These are phyloP conservation scores for Castanospermum australe DNA, from an alignment of 306 rosid genomes.

Conservation along the genomic window DNA sequence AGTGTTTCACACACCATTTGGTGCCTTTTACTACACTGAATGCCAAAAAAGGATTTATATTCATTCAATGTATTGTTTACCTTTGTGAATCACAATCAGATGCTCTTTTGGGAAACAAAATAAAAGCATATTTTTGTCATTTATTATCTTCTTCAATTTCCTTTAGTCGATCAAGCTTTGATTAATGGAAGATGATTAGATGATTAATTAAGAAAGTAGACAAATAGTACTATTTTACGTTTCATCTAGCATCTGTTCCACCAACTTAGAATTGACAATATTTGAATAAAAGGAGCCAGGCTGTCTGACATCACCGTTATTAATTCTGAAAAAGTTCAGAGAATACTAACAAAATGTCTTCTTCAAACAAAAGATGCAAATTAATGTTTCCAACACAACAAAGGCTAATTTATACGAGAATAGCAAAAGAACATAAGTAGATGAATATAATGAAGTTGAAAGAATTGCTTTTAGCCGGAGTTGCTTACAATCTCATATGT, in stretches of 20 bases:
- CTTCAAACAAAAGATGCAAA: neutral
- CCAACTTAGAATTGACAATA: neutral
- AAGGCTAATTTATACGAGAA: conserved; percentile 13
- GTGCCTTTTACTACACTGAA: no score
- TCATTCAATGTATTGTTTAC: no score
- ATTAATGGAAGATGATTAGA: no score
- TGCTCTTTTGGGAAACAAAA: no score
- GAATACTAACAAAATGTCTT: neutral
- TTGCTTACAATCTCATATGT: conserved; percentile 71
- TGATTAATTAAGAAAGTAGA: neutral
- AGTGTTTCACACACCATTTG: no score
- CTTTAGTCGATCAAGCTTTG: neutral
- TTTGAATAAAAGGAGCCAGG: neutral
- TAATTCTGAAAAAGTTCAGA: neutral
- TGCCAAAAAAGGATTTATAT: no score
- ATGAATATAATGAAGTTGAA: conserved; percentile 8
- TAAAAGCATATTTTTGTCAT: no score
- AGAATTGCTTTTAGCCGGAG: conserved; percentile 8
- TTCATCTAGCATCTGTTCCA: neutral
- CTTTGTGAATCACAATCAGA: no score
- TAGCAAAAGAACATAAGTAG: neutral
- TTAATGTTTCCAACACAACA: neutral
- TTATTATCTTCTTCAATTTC: no score
- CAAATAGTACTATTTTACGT: neutral
- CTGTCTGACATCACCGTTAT: neutral